These are phyloP conservation scores for Sarcomyxa edulis DNA, from an alignment of 768 basidiomycete species.

Conservation along the genomic window DNA sequence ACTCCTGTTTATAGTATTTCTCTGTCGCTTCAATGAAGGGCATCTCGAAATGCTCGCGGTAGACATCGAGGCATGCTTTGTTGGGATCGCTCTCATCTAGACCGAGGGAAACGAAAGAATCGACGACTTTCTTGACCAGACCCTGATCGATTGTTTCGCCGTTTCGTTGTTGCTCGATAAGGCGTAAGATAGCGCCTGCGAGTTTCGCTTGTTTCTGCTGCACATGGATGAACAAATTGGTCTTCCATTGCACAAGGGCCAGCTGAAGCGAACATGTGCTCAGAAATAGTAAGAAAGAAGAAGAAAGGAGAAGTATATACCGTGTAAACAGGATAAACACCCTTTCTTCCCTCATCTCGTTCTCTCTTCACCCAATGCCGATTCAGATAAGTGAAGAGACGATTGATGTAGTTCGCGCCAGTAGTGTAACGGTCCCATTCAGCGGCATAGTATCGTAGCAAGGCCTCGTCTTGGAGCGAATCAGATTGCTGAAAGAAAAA, in stretches of 20 bases:
- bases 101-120: constrained; percentile 92
- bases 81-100: constrained; percentile 90
- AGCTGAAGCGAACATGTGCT: constrained; percentile 45
- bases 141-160: constrained; percentile 92
- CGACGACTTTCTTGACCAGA: constrained; percentile 90
- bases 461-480: constrained; percentile 74
- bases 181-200: constrained; percentile 78
- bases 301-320: constrained; percentile 37
- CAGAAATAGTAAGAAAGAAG: constrained; percentile 1
- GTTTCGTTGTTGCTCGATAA: constrained; percentile 92
- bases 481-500: constrained; percentile 59
- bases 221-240: constrained; percentile 84
- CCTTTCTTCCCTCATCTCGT: constrained; percentile 93
- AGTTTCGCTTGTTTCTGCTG: constrained; percentile 80
- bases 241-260: constrained; percentile 94
- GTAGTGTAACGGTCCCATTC: constrained; percentile 98
- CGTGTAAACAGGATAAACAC: constrained; percentile 93
- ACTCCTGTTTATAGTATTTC: constrained; percentile 89
- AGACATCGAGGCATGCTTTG: constrained; percentile 89
- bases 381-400: constrained; percentile 96
- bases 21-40: constrained; percentile 89
- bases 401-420: constrained; percentile 95
- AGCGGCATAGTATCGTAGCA: constrained; percentile 84
- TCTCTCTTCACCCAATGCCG: constrained; percentile 99
- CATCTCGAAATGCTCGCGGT: constrained; percentile 84